Conservation (phyloP, 2,329 filamentous ascomycete genomes). For the Arthrocladium fulminans region DNA sequence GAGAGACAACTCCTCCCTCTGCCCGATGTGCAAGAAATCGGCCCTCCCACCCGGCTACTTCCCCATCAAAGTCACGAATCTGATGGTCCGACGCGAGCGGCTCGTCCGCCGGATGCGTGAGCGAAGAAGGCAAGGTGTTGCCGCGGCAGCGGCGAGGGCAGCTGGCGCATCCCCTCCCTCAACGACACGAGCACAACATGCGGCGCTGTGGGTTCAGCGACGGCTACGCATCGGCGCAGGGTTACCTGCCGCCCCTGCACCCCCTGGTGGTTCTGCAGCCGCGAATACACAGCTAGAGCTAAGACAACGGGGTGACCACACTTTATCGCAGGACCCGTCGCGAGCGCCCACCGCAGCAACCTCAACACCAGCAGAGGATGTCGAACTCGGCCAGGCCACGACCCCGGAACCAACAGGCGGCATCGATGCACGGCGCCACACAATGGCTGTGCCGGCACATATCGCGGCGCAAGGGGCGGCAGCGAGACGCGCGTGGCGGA, state of each 20-base stretch:
- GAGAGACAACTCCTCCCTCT: conserved; percentile 68
- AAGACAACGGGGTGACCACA: not conserved
- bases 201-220: not conserved
- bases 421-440: not conserved
- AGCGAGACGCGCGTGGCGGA: conserved; percentile 20
- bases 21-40: conserved; percentile 80
- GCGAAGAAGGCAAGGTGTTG: conserved; percentile 4
- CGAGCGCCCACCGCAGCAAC: conserved; percentile 3
- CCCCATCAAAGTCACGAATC: conserved; percentile 63
- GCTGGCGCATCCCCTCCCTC: not conserved
- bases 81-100: conserved; percentile 75
- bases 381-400: conserved; percentile 4
- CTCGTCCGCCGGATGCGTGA: conserved; percentile 43
- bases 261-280: not conserved
- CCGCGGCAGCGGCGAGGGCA: not conserved
- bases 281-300: not conserved
- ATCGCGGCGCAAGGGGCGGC: conserved; percentile 17
- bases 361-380: not conserved
- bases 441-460: conserved; percentile 15
- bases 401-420: conserved; percentile 3
- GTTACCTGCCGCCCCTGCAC: not conserved
- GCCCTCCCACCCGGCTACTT: conserved; percentile 63
- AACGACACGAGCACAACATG: not conserved
- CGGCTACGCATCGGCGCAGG: conserved; percentile 2
- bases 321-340: conserved; percentile 5